These are phyloP conservation scores for Amborella trichopoda DNA, from an alignment of 164 flowering plant species.

Conservation along the genomic window DNA sequence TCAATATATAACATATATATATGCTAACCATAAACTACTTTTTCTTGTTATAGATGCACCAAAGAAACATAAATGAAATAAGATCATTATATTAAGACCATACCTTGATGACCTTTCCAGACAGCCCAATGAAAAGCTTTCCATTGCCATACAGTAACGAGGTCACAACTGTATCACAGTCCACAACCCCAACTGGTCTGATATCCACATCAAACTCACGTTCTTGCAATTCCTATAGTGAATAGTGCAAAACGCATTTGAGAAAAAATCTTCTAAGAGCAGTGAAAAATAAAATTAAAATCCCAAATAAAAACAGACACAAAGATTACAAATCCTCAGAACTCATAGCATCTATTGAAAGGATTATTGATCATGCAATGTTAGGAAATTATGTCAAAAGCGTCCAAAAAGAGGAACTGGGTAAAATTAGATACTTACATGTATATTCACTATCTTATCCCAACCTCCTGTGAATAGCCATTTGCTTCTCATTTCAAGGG, in stretches of 20 bases:
- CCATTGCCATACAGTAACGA: slow-evolving; percentile 54
- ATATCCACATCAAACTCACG: slow-evolving; percentile 38
- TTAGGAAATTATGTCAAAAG: not conserved
- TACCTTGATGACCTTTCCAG: slow-evolving; percentile 66
- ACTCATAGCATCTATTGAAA: no score
- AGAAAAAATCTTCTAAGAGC: not conserved
- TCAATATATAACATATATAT: no score
- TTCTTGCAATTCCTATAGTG: slow-evolving; percentile 43
- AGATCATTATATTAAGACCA: not conserved
- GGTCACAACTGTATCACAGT: slow-evolving; percentile 51
- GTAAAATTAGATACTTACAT: slow-evolving; percentile 27
- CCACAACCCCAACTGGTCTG: slow-evolving; percentile 38
- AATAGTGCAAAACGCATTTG: not conserved
- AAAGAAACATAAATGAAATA: no score
- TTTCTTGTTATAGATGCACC: no score
- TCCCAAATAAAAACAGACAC: not conserved
- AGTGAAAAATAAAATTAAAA: not conserved
- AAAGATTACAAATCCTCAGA: no score
- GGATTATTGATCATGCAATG: not conserved
- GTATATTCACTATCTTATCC: slow-evolving; percentile 54
- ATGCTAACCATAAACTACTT: no score
- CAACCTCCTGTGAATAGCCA: slow-evolving; percentile 77
- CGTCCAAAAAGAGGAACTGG: not conserved
- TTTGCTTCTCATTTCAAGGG: slow-evolving; percentile 39
- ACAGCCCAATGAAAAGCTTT: slow-evolving; percentile 64